Evolutionary conservation across 192 early-diverging fungal genomes (phyloP).

Genomic region (Geranomyces michiganensis): DNA sequence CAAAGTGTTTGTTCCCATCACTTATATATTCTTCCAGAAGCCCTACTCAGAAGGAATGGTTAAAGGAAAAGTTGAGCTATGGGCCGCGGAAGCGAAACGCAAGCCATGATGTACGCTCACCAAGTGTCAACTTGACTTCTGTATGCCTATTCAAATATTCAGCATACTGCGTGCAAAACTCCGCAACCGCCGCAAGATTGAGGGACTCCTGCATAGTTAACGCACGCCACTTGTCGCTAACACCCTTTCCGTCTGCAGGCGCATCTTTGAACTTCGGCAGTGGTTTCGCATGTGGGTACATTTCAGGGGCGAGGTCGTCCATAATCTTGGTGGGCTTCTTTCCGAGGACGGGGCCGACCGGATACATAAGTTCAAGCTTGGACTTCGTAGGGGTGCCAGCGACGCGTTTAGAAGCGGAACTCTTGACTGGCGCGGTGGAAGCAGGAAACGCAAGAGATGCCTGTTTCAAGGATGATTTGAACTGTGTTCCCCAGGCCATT

Average conservation of each 20-base stretch:
- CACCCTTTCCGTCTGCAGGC: neutral
- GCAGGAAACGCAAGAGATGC: neutral
- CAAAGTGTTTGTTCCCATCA: neutral
- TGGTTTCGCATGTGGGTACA: constrained; percentile 7
- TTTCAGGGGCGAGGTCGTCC: constrained; percentile 21
- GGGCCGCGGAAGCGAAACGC: too few species aligned
- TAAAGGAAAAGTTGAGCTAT: too few species aligned
- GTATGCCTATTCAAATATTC: neutral
- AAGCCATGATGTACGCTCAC: too few species aligned
- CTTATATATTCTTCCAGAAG: neutral
- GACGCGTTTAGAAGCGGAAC: neutral
- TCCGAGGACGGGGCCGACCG: neutral
- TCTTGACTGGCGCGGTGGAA: neutral
- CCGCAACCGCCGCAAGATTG: constrained; percentile 8
- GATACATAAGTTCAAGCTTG: neutral
- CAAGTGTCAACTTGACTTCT: too few species aligned
- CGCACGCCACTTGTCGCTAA: neutral
- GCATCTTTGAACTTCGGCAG: constrained; percentile 18
- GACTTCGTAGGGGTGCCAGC: neutral
- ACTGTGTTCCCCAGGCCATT: neutral
- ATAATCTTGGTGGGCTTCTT: constrained; percentile 18
- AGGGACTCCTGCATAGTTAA: neutral
- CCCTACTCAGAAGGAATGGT: neutral
- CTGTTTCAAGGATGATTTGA: neutral
- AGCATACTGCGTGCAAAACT: constrained; percentile 6